Base-by-base conservation (phyloP, 805 yeast genomes). In the Metschnikowia colocasiae region DNA sequence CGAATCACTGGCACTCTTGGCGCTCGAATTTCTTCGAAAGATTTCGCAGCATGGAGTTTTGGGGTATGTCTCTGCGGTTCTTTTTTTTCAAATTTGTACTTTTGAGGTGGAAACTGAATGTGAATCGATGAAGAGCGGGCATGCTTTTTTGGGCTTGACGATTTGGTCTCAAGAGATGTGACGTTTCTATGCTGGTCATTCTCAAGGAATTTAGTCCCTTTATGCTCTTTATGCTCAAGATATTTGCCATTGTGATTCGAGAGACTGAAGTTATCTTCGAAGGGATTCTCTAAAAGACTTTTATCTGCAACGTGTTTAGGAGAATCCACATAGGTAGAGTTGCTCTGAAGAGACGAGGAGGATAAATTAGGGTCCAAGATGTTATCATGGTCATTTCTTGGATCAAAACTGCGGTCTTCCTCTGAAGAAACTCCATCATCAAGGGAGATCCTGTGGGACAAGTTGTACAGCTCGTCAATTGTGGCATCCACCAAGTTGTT, bases 1-100 rank as follows among this genome's bases (percentile, higher is more conserved):
- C 82, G 60, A 10, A 77, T 69, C 6, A 79, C 79, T 5, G 75
- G 76, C 46, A 63, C 64, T 40, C 61, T 64, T 6, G 46, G 48
- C 10, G 36, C n/a, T 30, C 22, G 42, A 35, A 39, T n/a, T 5
- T 29, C 30, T 25, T 23, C 40, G 15, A 30, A 13, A 4, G 30
- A 10, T 22, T 29, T 38, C 13, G 40, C 15, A 3, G 36, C 25
- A 6, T 30, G 15, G 22, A 31, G 34, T 15, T 10, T 13, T 10
- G 39, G 43, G 34, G 26, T 8, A 7, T 26, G 35, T 15, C 9
- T 37, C 20, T 41, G 40, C 45, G 15, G 20, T 18, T 30, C 44
- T 16, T 29, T 43, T 33, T 35, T 30, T 16, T 51, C 49, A 41
- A 66, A 66, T 48, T 62, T 66, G 53, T 68, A 67, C 46, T 66